Percentiles rank a stretch among this genome's conserved stretches.
Conservation (phyloP, 2,329 filamentous ascomycete species). For the Ascochyta viciae-villosae region DNA sequence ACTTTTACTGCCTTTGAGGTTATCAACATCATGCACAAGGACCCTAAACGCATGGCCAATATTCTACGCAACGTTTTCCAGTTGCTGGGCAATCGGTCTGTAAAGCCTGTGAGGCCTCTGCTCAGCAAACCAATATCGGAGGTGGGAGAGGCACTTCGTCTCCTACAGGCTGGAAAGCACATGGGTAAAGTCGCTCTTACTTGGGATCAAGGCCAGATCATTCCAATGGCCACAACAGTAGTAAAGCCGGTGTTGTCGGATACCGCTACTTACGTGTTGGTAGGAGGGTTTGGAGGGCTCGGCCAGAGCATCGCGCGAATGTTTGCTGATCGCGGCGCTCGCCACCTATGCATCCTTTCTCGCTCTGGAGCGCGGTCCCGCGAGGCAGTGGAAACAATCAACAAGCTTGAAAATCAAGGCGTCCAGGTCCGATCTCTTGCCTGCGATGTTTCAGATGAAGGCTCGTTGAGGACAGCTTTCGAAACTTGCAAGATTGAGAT, state of each 20-base stretch:
- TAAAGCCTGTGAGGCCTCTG: too few relatives aligned
- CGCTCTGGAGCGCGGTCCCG: constrained; percentile 16
- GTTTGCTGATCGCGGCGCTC: constrained; percentile 20
- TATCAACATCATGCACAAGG: constrained; percentile 14
- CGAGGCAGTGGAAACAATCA: constrained; percentile 8
- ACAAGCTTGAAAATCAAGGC: constrained; percentile 1
- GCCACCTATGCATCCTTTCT: constrained; percentile 25
- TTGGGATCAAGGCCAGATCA: too few relatives aligned
- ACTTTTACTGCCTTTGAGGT: constrained; percentile 37
- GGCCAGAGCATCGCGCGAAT: constrained; percentile 20
- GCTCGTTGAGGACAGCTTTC: neutral
- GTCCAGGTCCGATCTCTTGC: constrained; percentile 2
- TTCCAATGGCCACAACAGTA: too few relatives aligned
- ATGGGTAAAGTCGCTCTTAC: too few relatives aligned
- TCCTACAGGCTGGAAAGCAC: too few relatives aligned
- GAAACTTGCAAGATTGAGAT: neutral
- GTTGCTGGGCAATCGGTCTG: too few relatives aligned
- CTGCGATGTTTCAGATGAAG: constrained; percentile 18
- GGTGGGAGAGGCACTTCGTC: too few relatives aligned
- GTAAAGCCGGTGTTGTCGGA: too few relatives aligned
- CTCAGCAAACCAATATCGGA: too few relatives aligned
- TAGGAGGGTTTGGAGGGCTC: constrained; percentile 33
- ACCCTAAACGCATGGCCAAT: neutral
- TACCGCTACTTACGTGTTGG: constrained; percentile 25
- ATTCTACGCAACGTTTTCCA: too few relatives aligned